A percentile compares a stretch with the other conserved stretches of the same genome.
Evolutionary conservation across 352 stramenopile species (phyloP).

Genomic region (Phytopythium sindhum): DNA sequence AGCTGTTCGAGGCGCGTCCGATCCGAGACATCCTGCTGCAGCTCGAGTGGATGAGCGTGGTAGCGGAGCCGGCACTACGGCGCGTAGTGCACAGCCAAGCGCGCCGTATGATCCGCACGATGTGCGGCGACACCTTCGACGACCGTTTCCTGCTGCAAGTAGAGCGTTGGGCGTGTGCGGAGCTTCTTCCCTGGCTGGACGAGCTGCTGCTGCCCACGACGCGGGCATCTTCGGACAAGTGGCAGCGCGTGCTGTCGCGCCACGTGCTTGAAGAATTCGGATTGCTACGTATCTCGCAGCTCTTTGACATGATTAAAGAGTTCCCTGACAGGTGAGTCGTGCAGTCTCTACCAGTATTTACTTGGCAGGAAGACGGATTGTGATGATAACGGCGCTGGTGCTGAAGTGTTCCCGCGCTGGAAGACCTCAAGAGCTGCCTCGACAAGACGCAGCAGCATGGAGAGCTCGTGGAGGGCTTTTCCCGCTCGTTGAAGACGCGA

Average conservation of each 20-base stretch:
- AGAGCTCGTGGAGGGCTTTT: conserved; percentile 79
- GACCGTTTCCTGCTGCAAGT: conserved; percentile 42
- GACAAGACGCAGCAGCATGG: conserved; percentile 83
- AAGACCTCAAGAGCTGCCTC: conserved; percentile 70
- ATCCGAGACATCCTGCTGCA: conserved; percentile 52
- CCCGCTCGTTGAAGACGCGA: conserved; percentile 69
- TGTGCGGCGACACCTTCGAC: conserved; percentile 46
- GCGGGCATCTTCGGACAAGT: conserved; percentile 22
- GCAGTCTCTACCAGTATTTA: not conserved
- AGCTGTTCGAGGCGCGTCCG: conserved; percentile 41
- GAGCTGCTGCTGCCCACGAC: conserved; percentile 31
- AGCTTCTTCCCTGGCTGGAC: conserved; percentile 61
- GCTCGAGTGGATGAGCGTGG: conserved; percentile 49
- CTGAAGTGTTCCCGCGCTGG: conserved; percentile 53
- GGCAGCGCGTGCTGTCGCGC: conserved; percentile 42
- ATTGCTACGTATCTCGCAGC: conserved; percentile 82
- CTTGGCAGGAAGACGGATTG: not conserved
- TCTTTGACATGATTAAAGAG: conserved; percentile 97
- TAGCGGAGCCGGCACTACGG: conserved; percentile 44
- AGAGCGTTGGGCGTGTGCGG: conserved; percentile 46
- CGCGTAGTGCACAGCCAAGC: conserved; percentile 56
- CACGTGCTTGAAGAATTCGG: conserved; percentile 66
- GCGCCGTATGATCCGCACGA: conserved; percentile 40
- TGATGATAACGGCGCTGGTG: not conserved
- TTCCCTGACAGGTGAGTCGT: conserved; percentile 86